Base-by-base conservation (phyloP, 352 stramenopile species). In the Globisporangium sylvaticum region DNA sequence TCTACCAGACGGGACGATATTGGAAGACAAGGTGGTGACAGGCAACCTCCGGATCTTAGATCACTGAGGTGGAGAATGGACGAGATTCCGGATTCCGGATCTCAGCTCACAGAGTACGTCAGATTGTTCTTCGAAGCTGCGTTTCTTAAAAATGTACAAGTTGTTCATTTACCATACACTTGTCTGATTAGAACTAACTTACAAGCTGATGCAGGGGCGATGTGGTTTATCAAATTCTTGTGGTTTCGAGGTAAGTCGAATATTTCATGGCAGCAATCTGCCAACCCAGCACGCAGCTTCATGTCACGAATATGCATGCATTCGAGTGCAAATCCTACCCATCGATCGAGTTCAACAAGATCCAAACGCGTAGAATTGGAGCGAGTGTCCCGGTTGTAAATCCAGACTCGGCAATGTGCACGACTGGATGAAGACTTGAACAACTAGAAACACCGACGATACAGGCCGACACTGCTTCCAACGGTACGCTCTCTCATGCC, bases 11-110 rank as follows among this genome's bases (percentile, higher is more conserved):
- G 92, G 92, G 48, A 97, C 94, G 8, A 88, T 98, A 63, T 77
- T 98, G 50, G 84, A 97, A 80, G 92, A 98, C 74, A 97, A 98
- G 77, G 94, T 98, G 48, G 92, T 98, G 63, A 98, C 94, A 1
- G 94, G 94, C 34, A 97, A 98, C 69, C 68, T 98, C 53, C 82
- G 91, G 39, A 98, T 98, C 62, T 80, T 98, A 42, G 94, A 98
- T 74, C 91, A 97, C 76, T 98, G 42, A 50, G 42, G 7, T 22
- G 42, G 18, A 50, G 42, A 22, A 22, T 50, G 7, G 6, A 22
- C 18, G 42, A 50, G 42, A 50, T 24, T 50, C 6, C 3, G 42
- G 42, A 48, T 10, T 22, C 18, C 18, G 18, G 18, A 22, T 50
- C 39, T 48, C 42, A 22, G 42, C 18, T 50, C 14, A 48, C 15